Percentiles rank a stretch among this genome's conserved stretches.
These are phyloP conservation scores for Barnettozyma pratensis DNA, from an alignment of 805 yeast genomes.

Conservation along the genomic window DNA sequence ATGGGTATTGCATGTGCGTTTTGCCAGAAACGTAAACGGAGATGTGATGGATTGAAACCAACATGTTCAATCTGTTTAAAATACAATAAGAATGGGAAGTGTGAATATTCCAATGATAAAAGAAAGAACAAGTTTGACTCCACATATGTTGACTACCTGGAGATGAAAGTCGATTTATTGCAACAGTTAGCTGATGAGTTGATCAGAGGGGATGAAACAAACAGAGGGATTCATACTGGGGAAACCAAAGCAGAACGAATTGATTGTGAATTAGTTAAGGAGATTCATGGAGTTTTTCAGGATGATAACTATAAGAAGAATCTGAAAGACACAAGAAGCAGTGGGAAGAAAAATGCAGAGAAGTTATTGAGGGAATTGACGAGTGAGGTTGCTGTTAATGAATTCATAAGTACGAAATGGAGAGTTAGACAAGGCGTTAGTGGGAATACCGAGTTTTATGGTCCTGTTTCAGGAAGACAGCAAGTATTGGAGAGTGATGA, in stretches of 20 bases:
- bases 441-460: constrained; percentile 30
- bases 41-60: constrained; percentile 10
- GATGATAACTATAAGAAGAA: neutral
- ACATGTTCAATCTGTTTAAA: constrained; percentile 11
- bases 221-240: constrained; percentile 5
- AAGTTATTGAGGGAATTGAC: constrained; percentile 19
- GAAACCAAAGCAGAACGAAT: constrained; percentile 15
- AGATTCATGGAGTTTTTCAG: neutral
- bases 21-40: constrained; percentile 14
- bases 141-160: constrained; percentile 27
- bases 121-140: constrained; percentile 29
- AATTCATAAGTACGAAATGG: constrained; percentile 30
- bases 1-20: constrained; percentile 12
- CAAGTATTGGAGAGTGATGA: constrained; percentile 23
- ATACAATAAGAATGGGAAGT: constrained; percentile 12
- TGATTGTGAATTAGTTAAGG: constrained; percentile 10
- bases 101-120: constrained; percentile 22
- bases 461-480: constrained; percentile 31
- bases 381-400: constrained; percentile 28
- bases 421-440: constrained; percentile 24
- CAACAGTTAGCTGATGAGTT: constrained; percentile 24
- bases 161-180: constrained; percentile 25
- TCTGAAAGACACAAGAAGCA: neutral
- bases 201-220: constrained; percentile 10
- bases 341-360: neutral